Percentiles rank a stretch among this genome's conserved stretches.
Conservation (phyloP, 2,329 filamentous ascomycete species). For the Thielaviopsis cerberus region DNA sequence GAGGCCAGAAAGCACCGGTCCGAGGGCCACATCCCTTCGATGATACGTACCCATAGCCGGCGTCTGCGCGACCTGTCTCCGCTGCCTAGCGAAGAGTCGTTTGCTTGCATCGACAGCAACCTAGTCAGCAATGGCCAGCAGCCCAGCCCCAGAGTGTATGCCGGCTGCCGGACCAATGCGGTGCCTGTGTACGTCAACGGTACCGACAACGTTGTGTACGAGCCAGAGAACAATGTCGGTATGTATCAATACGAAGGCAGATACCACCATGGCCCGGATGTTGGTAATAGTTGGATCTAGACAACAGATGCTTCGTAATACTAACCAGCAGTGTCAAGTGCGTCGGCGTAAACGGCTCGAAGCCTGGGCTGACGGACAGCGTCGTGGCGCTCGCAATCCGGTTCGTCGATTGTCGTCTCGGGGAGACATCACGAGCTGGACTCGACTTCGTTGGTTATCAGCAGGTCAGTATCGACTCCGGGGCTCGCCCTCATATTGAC, state of each 20-base stretch:
- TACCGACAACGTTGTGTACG: background rate
- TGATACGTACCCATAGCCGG: background rate
- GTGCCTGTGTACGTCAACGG: constrained; percentile 3
- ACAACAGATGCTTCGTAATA: background rate
- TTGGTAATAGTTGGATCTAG: background rate
- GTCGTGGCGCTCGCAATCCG: background rate
- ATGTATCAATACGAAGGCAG: background rate
- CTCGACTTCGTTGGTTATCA: background rate
- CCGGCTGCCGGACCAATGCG: background rate
- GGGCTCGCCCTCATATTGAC: background rate
- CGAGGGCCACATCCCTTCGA: background rate
- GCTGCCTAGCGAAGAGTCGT: background rate
- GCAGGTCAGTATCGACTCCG: background rate
- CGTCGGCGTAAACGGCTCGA: background rate
- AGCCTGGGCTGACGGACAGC: background rate
- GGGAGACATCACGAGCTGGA: background rate
- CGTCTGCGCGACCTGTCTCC: background rate
- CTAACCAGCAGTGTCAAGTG: background rate
- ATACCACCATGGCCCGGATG: background rate
- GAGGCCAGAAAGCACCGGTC: background rate
- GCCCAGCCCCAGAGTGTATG: background rate
- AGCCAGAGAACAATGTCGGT: background rate
- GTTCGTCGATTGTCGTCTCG: background rate
- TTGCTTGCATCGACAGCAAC: constrained; percentile 10
- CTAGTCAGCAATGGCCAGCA: background rate